Percentiles rank a stretch among this genome's conserved stretches.
These are phyloP conservation scores for Darksidea phi DNA, from an alignment of 495 filamentous ascomycete genomes.

Conservation along the genomic window DNA sequence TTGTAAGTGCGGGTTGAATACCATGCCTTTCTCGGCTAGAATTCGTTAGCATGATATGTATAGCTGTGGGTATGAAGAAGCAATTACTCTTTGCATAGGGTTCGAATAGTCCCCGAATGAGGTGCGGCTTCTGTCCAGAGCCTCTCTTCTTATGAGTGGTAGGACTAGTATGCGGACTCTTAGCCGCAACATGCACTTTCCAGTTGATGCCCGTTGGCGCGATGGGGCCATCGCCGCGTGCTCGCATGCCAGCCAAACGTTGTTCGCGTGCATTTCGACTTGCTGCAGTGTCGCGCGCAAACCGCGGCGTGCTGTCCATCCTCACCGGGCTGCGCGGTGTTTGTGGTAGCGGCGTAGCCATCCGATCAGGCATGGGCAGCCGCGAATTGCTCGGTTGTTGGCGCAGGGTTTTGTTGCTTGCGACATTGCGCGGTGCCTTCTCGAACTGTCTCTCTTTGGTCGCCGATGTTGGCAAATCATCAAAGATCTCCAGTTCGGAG, in stretches of 20 bases:
- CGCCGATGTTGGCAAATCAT: conserved; percentile 88
- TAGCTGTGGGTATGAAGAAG: conserved; percentile 15
- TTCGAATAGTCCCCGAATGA: conserved; percentile 70
- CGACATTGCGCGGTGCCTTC: conserved; percentile 64
- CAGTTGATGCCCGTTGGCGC: conserved; percentile 71
- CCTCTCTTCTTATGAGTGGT: conserved; percentile 53
- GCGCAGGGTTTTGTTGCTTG: conserved; percentile 60
- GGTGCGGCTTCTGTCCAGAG: conserved; percentile 60
- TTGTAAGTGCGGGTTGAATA: conserved; percentile 79
- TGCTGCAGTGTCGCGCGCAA: conserved; percentile 91
- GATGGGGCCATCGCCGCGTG: conserved; percentile 53
- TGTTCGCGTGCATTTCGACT: conserved; percentile 86
- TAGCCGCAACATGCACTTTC: conserved; percentile 68
- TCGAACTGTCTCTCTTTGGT: conserved; percentile 77
- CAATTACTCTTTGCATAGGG: conserved; percentile 65
- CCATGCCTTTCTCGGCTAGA: conserved; percentile 87
- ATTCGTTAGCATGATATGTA: conserved; percentile 30
- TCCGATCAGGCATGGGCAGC: conserved; percentile 31
- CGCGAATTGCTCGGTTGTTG: conserved; percentile 36
- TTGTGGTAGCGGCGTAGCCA: conserved; percentile 54
- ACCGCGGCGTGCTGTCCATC: conserved; percentile 65
- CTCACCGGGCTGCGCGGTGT: conserved; percentile 53
- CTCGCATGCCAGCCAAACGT: conserved; percentile 45
- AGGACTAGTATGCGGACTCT: conserved; percentile 56
- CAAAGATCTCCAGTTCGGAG: conserved; percentile 85